Conservation (phyloP, 441 rosid species). For the Brassica hybrid region DNA sequence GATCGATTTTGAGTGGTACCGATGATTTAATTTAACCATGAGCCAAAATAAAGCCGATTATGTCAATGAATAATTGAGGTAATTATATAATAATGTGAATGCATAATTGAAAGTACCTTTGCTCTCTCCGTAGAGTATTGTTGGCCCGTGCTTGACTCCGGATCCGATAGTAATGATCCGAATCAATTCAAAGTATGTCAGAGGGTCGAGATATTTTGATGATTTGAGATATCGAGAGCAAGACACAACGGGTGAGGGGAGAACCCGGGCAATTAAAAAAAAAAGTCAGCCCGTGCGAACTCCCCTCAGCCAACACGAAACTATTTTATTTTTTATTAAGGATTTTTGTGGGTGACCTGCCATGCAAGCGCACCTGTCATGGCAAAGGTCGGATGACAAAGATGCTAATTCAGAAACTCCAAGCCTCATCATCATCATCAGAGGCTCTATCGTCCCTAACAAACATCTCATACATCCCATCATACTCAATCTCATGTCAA, state of each 20-base stretch:
- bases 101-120: slow-evolving; percentile 23
- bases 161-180: slow-evolving; percentile 6
- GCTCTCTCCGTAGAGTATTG: not conserved
- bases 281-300: slow-evolving; percentile 69
- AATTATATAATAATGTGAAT: too few relatives aligned
- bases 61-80: too few relatives aligned
- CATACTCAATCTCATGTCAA: slow-evolving; percentile 29
- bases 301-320: slow-evolving; percentile 63
- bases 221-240: not conserved
- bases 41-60: too few relatives aligned
- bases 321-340: slow-evolving; percentile 48
- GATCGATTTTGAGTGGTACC: not conserved
- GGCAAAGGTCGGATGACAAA: slow-evolving; percentile 88
- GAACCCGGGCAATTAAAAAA: slow-evolving; percentile 77
- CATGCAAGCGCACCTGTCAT: slow-evolving; percentile 99
- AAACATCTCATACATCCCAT: slow-evolving; percentile 65
- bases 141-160: slow-evolving; percentile 11
- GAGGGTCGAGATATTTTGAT: not conserved
- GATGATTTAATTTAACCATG: too few relatives aligned
- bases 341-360: slow-evolving; percentile 69
- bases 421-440: slow-evolving; percentile 23
- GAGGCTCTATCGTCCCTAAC: slow-evolving; percentile 48
- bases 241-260: slow-evolving; percentile 51
- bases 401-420: slow-evolving; percentile 48
- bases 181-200: slow-evolving; percentile 11